Evolutionary conservation across 768 basidiomycete genomes (phyloP).

Genomic region (Chalciporus chontae): DNA sequence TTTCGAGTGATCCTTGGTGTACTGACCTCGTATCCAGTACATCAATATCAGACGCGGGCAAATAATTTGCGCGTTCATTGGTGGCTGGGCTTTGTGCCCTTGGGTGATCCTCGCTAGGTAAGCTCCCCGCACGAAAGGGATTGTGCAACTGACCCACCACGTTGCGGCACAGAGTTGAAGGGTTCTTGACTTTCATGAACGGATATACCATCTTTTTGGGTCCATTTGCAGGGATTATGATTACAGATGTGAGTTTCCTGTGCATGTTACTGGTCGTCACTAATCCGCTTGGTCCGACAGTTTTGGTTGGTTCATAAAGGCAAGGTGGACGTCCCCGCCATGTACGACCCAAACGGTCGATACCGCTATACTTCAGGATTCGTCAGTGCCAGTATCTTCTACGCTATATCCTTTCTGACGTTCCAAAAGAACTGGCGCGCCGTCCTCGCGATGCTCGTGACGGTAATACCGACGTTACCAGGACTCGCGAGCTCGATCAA

Average conservation of each 20-base stretch:
- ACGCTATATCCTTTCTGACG: background rate
- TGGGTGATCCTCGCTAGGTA: constrained; percentile 74
- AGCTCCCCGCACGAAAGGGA: background rate
- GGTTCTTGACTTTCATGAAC: constrained; percentile 74
- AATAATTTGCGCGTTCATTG: constrained; percentile 73
- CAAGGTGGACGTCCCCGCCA: constrained; percentile 75
- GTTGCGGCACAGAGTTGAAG: constrained; percentile 40
- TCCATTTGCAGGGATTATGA: constrained; percentile 77
- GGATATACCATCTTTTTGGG: constrained; percentile 87
- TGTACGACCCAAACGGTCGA: constrained; percentile 77
- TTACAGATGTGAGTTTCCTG: constrained; percentile 45
- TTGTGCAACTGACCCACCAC: background rate
- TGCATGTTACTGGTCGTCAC: background rate
- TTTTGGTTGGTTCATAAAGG: constrained; percentile 76
- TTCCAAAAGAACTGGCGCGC: constrained; percentile 75
- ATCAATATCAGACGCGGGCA: constrained; percentile 81
- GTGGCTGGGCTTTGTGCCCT: constrained; percentile 82
- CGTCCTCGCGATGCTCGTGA: constrained; percentile 57
- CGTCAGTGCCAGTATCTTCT: constrained; percentile 34
- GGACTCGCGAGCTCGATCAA: constrained; percentile 78
- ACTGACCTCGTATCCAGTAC: constrained; percentile 10
- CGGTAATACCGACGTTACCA: constrained; percentile 70
- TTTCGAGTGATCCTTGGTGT: background rate
- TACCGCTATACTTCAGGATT: constrained; percentile 77
- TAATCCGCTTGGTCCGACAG: constrained; percentile 29